phyloP scores from a whole-genome alignment of 805 yeast species.

The Hyphopichia homilentoma region DNA sequence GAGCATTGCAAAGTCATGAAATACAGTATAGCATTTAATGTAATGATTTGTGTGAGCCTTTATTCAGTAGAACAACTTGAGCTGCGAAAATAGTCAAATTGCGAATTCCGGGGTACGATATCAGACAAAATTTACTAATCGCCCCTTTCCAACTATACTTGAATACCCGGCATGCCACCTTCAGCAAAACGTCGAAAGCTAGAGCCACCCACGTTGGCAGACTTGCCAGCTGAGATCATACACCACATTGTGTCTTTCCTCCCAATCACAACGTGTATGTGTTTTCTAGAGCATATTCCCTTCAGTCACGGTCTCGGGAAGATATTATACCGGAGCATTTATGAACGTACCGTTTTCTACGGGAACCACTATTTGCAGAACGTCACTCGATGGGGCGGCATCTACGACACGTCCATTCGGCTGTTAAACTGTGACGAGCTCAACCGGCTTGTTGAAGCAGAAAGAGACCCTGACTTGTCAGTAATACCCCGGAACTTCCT shows the following conservation, averaged over 20 bases:
- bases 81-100: too few species aligned
- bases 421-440: slow-evolving; percentile 2
- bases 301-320: not conserved
- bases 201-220: too few species aligned
- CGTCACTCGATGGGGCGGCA: slow-evolving; percentile 1
- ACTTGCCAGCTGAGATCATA: slow-evolving; percentile 10
- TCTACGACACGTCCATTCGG: slow-evolving; percentile 7
- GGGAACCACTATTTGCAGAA: slow-evolving; percentile 3
- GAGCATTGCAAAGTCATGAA: not conserved
- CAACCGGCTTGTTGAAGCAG: not conserved
- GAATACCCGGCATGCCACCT: too few species aligned
- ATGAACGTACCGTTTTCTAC: slow-evolving; percentile 9
- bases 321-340: slow-evolving; percentile 6
- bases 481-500: slow-evolving; percentile 10
- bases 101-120: too few species aligned
- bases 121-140: too few species aligned
- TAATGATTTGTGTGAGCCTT: too few species aligned
- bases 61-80: too few species aligned
- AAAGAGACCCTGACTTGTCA: not conserved
- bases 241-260: slow-evolving; percentile 8
- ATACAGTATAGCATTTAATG: too few species aligned
- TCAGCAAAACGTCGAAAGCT: too few species aligned
- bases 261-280: slow-evolving; percentile 7
- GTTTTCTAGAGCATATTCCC: not conserved
- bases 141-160: too few species aligned